Base-by-base conservation (phyloP, 306 rosid genomes). In the Cyamopsis tetragonoloba region DNA sequence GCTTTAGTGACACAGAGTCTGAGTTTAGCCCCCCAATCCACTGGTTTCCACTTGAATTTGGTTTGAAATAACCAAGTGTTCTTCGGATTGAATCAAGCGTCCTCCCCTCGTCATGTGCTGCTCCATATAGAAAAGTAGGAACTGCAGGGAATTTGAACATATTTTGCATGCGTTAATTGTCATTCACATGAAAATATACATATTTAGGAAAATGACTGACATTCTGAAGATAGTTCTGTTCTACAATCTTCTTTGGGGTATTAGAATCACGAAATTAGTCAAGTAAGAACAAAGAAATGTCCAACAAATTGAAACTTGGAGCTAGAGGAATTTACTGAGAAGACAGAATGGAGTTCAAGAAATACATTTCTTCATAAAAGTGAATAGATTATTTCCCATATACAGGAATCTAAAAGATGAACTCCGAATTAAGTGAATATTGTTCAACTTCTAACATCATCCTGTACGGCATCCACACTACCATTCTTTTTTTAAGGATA, bases 41-140 rank as follows among this genome's bases (percentile, higher is more conserved):
- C 44, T 76, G 86, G 60, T 77, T 77, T 54, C 80, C 91, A 0
- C 60, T 39, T 14, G 84, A 81, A 70, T 84, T 93, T 10, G 98
- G 96, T 71, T 81, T 93, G 81, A 93, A 89, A 63, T 89, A 93
- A 28, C 96, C 97, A 41, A 90, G 73, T 41, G 41, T 78, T 80
- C 97, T 83, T 88, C 96, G 74, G 73, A 93, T 77, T 38, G 83
- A 68, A 51, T 85, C 96, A 30, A 89, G 95, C 27, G 78, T 82
- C 76, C 83, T 83, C 48, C 86, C 85, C 49, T 86, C 91, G 73
- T 86, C 89, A 69, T 88, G 88, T 32, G 92, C 95, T 47, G 95
- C 96, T 67, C 96, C 95, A 15, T 89, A 91, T 51, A 87, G 84
- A 83, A 76, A 91, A 32, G 87, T 85, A 44, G 98, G 88, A 24